These are phyloP conservation scores for Penicillium canescens DNA, from an alignment of 495 filamentous ascomycete genomes.

Conservation along the genomic window DNA sequence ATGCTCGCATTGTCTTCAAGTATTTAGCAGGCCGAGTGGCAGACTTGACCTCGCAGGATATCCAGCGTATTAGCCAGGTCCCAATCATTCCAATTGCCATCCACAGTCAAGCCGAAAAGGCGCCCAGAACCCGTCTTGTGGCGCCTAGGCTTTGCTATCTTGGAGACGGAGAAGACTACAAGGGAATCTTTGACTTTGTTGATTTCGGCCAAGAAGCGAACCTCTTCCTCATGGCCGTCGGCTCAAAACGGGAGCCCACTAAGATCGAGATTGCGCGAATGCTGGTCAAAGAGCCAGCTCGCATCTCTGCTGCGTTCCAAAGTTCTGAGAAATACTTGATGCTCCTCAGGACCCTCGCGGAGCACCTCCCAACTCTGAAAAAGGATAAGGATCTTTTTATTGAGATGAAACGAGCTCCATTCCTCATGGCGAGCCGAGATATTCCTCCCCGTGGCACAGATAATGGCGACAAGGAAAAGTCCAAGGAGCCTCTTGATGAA, in stretches of 20 bases:
- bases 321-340: constrained; percentile 82
- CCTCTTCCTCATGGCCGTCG: constrained; percentile 79
- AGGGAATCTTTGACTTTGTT: constrained; percentile 93
- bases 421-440: constrained; percentile 79
- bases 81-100: constrained; percentile 69
- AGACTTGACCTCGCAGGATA: constrained; percentile 64
- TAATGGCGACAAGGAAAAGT: constrained; percentile 22
- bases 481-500: constrained; percentile 51
- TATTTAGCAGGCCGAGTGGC: constrained; percentile 78
- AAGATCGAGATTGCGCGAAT: constrained; percentile 79
- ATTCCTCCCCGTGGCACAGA: constrained; percentile 45
- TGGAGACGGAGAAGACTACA: constrained; percentile 71
- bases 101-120: constrained; percentile 35
- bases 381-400: constrained; percentile 74
- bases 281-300: constrained; percentile 74
- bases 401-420: constrained; percentile 72
- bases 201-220: constrained; percentile 89
- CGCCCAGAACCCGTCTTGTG: constrained; percentile 43
- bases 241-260: constrained; percentile 87
- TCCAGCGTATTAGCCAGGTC: constrained; percentile 58
- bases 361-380: constrained; percentile 66
- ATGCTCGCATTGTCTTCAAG: constrained; percentile 70
- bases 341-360: constrained; percentile 74
- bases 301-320: constrained; percentile 73
- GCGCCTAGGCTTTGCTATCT: constrained; percentile 75